These are phyloP conservation scores for Ilyonectria destructans DNA, from an alignment of 2,329 filamentous ascomycete species.

Conservation along the genomic window DNA sequence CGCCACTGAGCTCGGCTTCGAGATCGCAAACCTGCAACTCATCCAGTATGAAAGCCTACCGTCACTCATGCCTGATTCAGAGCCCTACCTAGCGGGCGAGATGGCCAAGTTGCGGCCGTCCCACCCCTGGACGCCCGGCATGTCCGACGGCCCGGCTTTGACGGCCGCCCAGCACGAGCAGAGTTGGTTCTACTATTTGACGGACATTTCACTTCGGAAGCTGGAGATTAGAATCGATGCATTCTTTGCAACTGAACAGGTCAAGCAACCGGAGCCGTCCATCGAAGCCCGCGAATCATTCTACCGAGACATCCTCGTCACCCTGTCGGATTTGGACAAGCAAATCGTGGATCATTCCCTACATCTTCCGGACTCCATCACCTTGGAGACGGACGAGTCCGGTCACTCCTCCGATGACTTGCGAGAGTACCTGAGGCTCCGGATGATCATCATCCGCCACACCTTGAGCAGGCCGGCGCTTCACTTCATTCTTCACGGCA, in stretches of 20 bases:
- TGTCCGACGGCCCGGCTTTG: neutral
- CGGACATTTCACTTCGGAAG: constrained; percentile 15
- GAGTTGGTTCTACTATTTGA: constrained; percentile 11
- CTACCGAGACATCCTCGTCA: constrained; percentile 11
- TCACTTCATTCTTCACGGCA: constrained; percentile 3
- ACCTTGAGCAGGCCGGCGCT: constrained; percentile 6
- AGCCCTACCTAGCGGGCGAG: neutral
- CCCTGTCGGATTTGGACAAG: neutral
- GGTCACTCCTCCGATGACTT: constrained; percentile 5
- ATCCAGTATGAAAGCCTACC: constrained; percentile 11
- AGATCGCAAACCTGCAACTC: constrained; percentile 11
- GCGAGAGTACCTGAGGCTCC: constrained; percentile 11
- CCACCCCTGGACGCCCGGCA: neutral
- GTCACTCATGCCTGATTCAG: constrained; percentile 3
- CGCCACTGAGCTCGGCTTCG: constrained; percentile 11
- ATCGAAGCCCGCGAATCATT: constrained; percentile 8
- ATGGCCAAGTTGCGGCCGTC: neutral
- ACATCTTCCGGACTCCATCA: constrained; percentile 7
- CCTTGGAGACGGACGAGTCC: constrained; percentile 3
- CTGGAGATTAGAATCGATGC: constrained; percentile 2
- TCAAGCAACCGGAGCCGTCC: neutral
- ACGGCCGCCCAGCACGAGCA: constrained; percentile 3
- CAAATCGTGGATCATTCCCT: constrained; percentile 3
- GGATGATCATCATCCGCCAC: constrained; percentile 9
- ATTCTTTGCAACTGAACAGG: constrained; percentile 3